phyloP scores from a whole-genome alignment of 331 rosid genomes.

The Acacia pycnantha region DNA sequence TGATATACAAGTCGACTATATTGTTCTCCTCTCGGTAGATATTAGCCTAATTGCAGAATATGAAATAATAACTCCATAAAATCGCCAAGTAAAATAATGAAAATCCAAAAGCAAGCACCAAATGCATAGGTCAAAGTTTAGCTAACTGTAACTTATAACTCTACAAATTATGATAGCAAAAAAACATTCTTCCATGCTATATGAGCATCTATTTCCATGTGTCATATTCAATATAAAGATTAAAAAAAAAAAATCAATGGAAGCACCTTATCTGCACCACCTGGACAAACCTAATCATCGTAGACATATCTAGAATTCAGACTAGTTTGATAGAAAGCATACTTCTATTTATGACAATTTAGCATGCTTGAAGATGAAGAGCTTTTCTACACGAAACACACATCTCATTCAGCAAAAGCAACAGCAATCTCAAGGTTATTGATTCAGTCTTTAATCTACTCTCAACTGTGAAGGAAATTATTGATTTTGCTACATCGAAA shows the following conservation, averaged over 20 bases:
- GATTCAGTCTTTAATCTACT: neutral
- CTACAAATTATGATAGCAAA: neutral
- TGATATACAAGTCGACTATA: constrained; percentile 81
- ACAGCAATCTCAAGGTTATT: neutral
- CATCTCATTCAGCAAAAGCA: neutral
- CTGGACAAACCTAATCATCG: neutral
- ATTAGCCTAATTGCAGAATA: constrained; percentile 58
- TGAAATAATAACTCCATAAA: constrained; percentile 7
- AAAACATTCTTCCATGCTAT: constrained; percentile 12
- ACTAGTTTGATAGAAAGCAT: neutral
- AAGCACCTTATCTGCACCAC: neutral
- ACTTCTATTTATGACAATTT: no score
- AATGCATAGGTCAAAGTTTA: neutral
- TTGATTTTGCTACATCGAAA: neutral
- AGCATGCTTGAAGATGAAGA: neutral
- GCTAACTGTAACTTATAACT: constrained; percentile 1
- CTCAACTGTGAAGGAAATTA: constrained; percentile 1
- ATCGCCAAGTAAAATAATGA: constrained; percentile 9
- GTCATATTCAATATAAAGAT: neutral
- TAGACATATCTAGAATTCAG: neutral
- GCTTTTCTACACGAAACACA: neutral
- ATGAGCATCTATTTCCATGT: neutral
- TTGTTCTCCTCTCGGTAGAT: constrained; percentile 83
- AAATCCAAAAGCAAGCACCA: constrained; percentile 23
- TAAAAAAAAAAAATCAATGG: neutral